Conservation (phyloP, 148 eudicot species). For the Drosera capensis region DNA sequence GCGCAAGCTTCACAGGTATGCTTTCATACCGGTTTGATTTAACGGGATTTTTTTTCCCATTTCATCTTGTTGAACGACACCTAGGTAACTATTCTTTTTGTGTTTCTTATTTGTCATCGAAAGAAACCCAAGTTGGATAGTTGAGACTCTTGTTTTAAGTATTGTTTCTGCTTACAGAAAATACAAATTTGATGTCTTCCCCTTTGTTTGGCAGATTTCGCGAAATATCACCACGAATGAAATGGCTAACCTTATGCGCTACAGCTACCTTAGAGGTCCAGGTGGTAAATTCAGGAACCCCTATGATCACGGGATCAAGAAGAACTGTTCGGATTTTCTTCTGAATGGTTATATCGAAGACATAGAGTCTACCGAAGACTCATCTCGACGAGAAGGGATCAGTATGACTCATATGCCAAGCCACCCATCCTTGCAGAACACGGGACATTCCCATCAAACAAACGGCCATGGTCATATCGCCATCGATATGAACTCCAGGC, state of each 20-base stretch:
- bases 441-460: slow-evolving; percentile 38
- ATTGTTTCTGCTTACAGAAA: not conserved
- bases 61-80: not conserved
- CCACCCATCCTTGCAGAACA: slow-evolving; percentile 28
- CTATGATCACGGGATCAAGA: slow-evolving; percentile 69
- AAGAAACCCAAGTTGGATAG: too few relatives aligned
- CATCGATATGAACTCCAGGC: slow-evolving; percentile 31
- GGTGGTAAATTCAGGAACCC: slow-evolving; percentile 83
- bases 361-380: slow-evolving; percentile 36
- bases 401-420: slow-evolving; percentile 45
- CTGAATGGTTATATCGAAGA: slow-evolving; percentile 86
- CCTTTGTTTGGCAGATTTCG: slow-evolving; percentile 46
- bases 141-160: too few relatives aligned
- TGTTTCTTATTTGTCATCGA: too few relatives aligned
- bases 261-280: slow-evolving; percentile 83
- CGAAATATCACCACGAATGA: slow-evolving; percentile 96
- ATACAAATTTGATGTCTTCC: not conserved
- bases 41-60: not conserved
- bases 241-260: slow-evolving; percentile 87
- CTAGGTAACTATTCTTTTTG: not conserved
- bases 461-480: slow-evolving; percentile 43
- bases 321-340: slow-evolving; percentile 84
- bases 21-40: too few relatives aligned
- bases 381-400: slow-evolving; percentile 38
- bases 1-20: slow-evolving; percentile 92